phyloP scores from a whole-genome alignment of 2,329 filamentous ascomycete genomes.

The Neonectria neomacrospora region DNA sequence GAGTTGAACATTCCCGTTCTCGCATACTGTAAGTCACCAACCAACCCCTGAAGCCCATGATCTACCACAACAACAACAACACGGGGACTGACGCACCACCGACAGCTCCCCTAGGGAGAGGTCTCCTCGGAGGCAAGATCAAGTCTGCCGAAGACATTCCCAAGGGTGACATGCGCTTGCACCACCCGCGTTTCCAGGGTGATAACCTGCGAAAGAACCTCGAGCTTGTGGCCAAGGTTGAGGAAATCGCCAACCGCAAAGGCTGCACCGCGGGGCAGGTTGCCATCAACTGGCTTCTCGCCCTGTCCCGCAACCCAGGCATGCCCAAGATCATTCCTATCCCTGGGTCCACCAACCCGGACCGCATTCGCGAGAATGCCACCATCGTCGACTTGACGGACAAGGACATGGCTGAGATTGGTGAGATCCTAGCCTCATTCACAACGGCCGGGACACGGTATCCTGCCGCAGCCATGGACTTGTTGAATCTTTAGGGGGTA shows the following conservation, averaged over 20 bases:
- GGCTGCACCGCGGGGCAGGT: conserved; percentile 71
- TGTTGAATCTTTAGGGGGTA: conserved; percentile 29
- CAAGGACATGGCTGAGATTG: conserved; percentile 63
- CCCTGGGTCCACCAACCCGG: conserved; percentile 69
- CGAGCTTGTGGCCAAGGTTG: conserved; percentile 66
- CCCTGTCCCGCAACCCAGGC: conserved; percentile 61
- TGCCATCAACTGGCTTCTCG: conserved; percentile 71
- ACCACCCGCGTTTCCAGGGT: conserved; percentile 68
- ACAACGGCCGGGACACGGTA: conserved; percentile 62
- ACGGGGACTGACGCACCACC: conserved; percentile 22
- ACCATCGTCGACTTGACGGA: conserved; percentile 60
- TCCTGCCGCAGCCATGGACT: conserved; percentile 43
- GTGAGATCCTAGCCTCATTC: conserved; percentile 60
- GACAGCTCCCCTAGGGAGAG: conserved; percentile 58
- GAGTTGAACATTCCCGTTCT: conserved; percentile 74
- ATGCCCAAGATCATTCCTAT: conserved; percentile 72
- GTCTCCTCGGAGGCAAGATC: conserved; percentile 64
- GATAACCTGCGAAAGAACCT: conserved; percentile 73
- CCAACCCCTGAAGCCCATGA: background rate
- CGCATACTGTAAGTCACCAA: conserved; percentile 66
- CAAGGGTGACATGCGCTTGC: conserved; percentile 58
- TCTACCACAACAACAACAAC: conserved; percentile 19
- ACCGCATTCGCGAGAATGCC: conserved; percentile 70
- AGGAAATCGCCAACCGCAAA: conserved; percentile 68
- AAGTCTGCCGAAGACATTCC: conserved; percentile 65